These are phyloP conservation scores for Aspergillus ostianus DNA, from an alignment of 495 filamentous ascomycete species.

Conservation along the genomic window DNA sequence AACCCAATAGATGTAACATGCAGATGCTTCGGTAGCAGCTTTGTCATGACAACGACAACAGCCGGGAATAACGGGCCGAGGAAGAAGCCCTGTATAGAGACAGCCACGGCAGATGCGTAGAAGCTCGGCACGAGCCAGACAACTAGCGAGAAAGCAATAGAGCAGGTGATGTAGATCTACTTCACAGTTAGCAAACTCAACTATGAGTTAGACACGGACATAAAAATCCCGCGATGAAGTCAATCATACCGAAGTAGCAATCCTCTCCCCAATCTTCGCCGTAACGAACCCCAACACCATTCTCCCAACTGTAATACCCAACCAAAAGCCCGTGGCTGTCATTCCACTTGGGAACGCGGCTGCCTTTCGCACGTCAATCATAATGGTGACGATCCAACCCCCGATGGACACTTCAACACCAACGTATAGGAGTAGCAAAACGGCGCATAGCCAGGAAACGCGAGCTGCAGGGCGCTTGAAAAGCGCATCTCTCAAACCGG, in stretches of 20 bases:
- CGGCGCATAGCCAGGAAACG: conserved; percentile 68
- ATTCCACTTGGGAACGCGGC: conserved; percentile 51
- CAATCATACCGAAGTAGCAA: background rate
- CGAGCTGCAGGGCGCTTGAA: conserved; percentile 6
- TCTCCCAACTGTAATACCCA: conserved; percentile 55
- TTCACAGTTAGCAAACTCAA: background rate
- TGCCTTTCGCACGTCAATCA: conserved; percentile 53
- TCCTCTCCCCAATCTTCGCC: conserved; percentile 50
- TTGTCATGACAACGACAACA: conserved; percentile 70
- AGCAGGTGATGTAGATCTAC: conserved; percentile 49
- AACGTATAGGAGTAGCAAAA: conserved; percentile 71
- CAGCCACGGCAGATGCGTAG: conserved; percentile 64
- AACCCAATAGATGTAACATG: conserved; percentile 80
- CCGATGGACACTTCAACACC: conserved; percentile 76
- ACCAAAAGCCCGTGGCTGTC: conserved; percentile 60
- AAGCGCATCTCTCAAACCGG: conserved; percentile 14
- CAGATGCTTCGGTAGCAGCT: conserved; percentile 67
- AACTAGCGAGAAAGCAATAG: conserved; percentile 53
- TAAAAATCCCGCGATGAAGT: too few species aligned
- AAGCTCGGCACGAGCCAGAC: conserved; percentile 68
- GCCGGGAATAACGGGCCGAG: conserved; percentile 63
- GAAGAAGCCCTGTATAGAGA: conserved; percentile 67
- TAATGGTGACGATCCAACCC: conserved; percentile 62
- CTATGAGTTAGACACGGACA: too few species aligned
- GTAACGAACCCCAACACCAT: conserved; percentile 58